phyloP scores from a whole-genome alignment of 768 basidiomycete genomes.

The Infundibulicybe gibba region DNA sequence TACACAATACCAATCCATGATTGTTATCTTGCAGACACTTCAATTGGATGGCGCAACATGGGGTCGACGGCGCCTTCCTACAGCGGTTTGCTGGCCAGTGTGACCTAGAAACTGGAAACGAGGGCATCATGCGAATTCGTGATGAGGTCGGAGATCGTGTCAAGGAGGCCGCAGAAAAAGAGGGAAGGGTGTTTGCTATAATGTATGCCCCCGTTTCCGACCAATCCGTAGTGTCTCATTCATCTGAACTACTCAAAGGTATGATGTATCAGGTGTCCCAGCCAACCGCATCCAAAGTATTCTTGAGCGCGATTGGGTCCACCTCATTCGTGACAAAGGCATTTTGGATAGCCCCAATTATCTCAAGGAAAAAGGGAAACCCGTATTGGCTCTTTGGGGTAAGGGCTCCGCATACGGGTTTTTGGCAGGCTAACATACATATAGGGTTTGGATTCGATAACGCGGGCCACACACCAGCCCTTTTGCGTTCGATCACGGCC shows the following conservation, averaged over 20 bases:
- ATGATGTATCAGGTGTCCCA: slow-evolving; percentile 78
- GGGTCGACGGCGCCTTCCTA: slow-evolving; percentile 77
- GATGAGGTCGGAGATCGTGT: slow-evolving; percentile 74
- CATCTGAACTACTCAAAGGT: slow-evolving; percentile 42
- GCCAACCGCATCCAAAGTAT: slow-evolving; percentile 64
- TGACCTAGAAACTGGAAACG: slow-evolving; percentile 49
- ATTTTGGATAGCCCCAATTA: slow-evolving; percentile 73
- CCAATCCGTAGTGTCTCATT: slow-evolving; percentile 2
- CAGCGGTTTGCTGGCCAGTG: slow-evolving; percentile 75
- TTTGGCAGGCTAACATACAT: slow-evolving; percentile 1
- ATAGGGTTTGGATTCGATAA: slow-evolving; percentile 68
- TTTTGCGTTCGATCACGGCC: slow-evolving; percentile 48
- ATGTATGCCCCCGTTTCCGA: slow-evolving; percentile 49
- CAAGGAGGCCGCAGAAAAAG: slow-evolving; percentile 71
- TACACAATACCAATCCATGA: neutral
- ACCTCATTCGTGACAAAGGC: slow-evolving; percentile 58
- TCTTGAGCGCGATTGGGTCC: slow-evolving; percentile 70
- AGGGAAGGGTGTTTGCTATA: slow-evolving; percentile 79
- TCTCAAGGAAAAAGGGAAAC: slow-evolving; percentile 62
- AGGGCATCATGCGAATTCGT: slow-evolving; percentile 58
- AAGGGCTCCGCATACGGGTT: slow-evolving; percentile 5
- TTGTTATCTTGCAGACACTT: slow-evolving; percentile 53
- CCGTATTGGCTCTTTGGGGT: slow-evolving; percentile 79
- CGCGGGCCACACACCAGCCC: slow-evolving; percentile 56
- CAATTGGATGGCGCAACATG: slow-evolving; percentile 81